phyloP scores from a whole-genome alignment of 1,139 yeast genomes.

The Meyerozyma sp. region DNA sequence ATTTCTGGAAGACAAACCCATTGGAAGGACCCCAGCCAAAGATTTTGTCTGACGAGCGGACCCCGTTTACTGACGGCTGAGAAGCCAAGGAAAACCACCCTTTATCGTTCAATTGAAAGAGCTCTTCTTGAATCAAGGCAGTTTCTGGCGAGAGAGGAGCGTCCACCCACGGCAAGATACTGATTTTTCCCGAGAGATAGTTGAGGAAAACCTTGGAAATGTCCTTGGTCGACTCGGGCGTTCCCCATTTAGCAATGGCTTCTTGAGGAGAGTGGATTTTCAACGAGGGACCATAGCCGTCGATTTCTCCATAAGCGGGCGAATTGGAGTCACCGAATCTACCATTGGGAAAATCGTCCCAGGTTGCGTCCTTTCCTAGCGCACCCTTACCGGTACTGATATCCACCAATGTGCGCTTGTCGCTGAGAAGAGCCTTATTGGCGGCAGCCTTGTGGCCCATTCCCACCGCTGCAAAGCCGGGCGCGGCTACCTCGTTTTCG shows the following conservation, averaged over 20 bases:
- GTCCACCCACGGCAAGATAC: constrained; percentile 89
- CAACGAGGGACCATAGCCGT: constrained; percentile 91
- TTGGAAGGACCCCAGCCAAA: constrained; percentile 66
- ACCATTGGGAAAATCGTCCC: constrained; percentile 99
- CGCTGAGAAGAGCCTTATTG: constrained; percentile 22
- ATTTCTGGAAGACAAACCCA: constrained; percentile 12
- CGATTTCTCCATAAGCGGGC: constrained; percentile 96
- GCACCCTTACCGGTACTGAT: constrained; percentile 84
- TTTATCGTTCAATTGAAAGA: constrained; percentile 66
- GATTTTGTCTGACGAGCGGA: constrained; percentile 71
- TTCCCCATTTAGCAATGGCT: constrained; percentile 79
- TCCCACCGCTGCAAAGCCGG: constrained; percentile 13
- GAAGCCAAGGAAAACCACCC: constrained; percentile 89
- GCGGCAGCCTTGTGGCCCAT: constrained; percentile 14
- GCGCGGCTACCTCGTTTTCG: constrained; percentile 42
- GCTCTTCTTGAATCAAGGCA: constrained; percentile 84
- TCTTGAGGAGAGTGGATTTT: constrained; percentile 63
- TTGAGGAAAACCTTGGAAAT: constrained; percentile 63
- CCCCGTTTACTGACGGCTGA: constrained; percentile 87
- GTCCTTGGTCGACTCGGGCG: constrained; percentile 62
- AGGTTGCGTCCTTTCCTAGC: constrained; percentile 85
- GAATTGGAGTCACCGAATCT: constrained; percentile 96
- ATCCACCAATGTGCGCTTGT: constrained; percentile 57
- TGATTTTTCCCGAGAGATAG: constrained; percentile 71
- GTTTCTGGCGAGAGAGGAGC: constrained; percentile 84